phyloP scores from a whole-genome alignment of 1,284 basidiomycete genomes.

The Cutaneotrichosporon cavernicola region DNA sequence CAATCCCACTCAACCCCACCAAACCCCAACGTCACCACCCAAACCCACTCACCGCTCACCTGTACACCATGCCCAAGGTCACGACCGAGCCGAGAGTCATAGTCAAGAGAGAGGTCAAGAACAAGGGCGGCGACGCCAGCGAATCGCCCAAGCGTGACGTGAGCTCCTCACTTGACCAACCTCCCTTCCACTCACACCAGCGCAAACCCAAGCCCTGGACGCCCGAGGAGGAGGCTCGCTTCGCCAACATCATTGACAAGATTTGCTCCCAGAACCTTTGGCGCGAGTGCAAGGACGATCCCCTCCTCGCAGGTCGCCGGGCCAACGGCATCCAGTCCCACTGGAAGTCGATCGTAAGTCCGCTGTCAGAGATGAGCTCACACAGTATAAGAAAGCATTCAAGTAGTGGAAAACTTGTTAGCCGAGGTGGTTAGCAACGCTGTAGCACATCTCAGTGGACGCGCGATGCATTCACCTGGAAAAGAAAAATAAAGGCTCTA shows the following conservation, averaged over 20 bases:
- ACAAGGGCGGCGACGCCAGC: background rate
- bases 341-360: conserved; percentile 5
- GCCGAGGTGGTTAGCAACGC: background rate
- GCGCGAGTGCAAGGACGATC: conserved; percentile 6
- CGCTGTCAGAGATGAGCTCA: background rate
- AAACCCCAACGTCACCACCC: too few species aligned
- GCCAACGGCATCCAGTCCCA: conserved; percentile 1
- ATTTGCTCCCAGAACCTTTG: conserved; percentile 7
- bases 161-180: background rate
- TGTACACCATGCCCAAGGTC: background rate
- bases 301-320: background rate
- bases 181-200: background rate
- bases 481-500: background rate
- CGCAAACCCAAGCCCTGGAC: conserved; percentile 6
- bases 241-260: background rate
- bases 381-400: conserved; percentile 7
- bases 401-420: background rate
- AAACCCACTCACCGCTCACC: background rate
- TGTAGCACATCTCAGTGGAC: background rate
- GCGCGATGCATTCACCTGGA: conserved; percentile 2
- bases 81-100: background rate
- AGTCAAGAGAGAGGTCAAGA: background rate
- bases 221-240: background rate
- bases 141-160: background rate
- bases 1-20: background rate